Evolutionary conservation across 768 basidiomycete species (phyloP), one percentile per base, ranked within the genome.

Genomic region (Boletus rubropictus): DNA sequence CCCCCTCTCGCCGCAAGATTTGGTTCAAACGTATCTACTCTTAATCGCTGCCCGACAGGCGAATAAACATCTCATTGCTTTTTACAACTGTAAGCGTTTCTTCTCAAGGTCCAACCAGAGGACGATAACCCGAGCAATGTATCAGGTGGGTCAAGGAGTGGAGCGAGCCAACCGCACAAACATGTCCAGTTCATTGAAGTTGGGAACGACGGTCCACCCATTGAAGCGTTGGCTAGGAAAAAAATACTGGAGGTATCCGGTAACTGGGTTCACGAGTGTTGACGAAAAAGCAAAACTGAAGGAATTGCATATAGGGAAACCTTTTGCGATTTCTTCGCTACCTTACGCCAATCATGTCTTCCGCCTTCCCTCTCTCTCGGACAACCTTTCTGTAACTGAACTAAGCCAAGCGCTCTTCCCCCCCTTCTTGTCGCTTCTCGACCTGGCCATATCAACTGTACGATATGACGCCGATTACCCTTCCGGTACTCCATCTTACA

Each of bases 91-190:
- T 81, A 64, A 60, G 77, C 39, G 11, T 37, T 36, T 37, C 20
- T 15, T 39, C 44, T 20, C 21, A 34, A 31, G 3, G 27, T 38
- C 29, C 11, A 3, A 33, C 28, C 10, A 14, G 22, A 14, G 3
- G 17, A 39, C 24, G 39, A 35, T n/a, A 10, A 6, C 21, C 22
- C 20, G n/a, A 48, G 17, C 38, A 33, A 45, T 12, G 18, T 14
- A 29, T 22, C 36, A 89, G 88, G 87, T 55, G 89, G 89, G 6
- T 73, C 79, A 24, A 71, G 74, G 44, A 89, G 87, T 48, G 92
- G 92, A 22, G 91, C 93, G 10, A 92, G 89, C 61, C 93, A 96
- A 67, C 72, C 77, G 2, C 91, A 94, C 68, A 91, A 94, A 59
- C 93, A 96, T 61, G 54, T 94, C n/a, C 92, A 95, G 63, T 84